Evolutionary conservation across 805 yeast genomes (phyloP).

Genomic region (Metschnikowia gelsemii): DNA sequence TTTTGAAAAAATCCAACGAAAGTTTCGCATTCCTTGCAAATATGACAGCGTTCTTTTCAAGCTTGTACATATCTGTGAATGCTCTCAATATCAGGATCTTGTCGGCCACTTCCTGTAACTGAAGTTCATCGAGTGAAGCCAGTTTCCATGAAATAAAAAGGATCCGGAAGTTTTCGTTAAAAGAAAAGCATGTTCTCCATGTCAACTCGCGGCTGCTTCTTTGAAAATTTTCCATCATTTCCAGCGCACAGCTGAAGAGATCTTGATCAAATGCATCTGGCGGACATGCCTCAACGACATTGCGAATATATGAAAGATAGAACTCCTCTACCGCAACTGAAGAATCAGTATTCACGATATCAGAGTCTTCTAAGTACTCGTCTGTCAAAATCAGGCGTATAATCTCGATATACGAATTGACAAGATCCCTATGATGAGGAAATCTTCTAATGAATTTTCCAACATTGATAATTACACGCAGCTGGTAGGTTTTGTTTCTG

Average conservation of each 20-base stretch:
- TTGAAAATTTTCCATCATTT: slow-evolving; percentile 24
- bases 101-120: slow-evolving; percentile 7
- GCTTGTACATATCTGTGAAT: slow-evolving; percentile 16
- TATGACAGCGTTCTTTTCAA: slow-evolving; percentile 38
- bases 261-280: slow-evolving; percentile 14
- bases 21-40: slow-evolving; percentile 34
- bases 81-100: slow-evolving; percentile 22
- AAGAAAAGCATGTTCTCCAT: slow-evolving; percentile 60
- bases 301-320: slow-evolving; percentile 36
- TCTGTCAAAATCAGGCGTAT: slow-evolving; percentile 37
- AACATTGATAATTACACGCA: slow-evolving; percentile 50
- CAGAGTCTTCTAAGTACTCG: slow-evolving; percentile 35
- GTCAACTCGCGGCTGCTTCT: slow-evolving; percentile 38
- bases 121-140: background rate
- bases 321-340: slow-evolving; percentile 46
- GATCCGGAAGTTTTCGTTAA: slow-evolving; percentile 40
- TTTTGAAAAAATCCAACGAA: slow-evolving; percentile 21
- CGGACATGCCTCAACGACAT: slow-evolving; percentile 20
- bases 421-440: slow-evolving; percentile 34
- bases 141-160: slow-evolving; percentile 8
- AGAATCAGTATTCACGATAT: slow-evolving; percentile 19
- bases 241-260: slow-evolving; percentile 30
- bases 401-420: slow-evolving; percentile 38
- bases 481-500: slow-evolving; percentile 63
- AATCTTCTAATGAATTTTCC: slow-evolving; percentile 49